Evolutionary conservation across 176 grass and related monocot species (phyloP), one percentile per base, ranked within the genome.

Genomic region (Paspalum notatum): DNA sequence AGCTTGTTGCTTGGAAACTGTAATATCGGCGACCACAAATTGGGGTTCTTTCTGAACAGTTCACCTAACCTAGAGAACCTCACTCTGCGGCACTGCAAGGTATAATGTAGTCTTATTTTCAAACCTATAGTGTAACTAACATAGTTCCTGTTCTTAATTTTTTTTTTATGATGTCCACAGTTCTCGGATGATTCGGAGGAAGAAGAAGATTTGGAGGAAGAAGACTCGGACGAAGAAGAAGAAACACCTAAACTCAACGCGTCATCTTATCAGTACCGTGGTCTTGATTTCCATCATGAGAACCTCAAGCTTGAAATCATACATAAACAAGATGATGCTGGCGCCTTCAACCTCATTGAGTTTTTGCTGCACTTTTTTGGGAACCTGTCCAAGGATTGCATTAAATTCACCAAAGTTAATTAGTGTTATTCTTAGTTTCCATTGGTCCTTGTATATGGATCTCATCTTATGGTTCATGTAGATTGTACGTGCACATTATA

Each of bases 221-320:
- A n/a, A n/a, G 32, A 3, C 3, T 32, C 32, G 32, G 32, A 32
- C 2, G 15, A 50, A 71, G 27, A 32, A 71, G 25, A 37, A 51
- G 51, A 4, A 7, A 18, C 3, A 0, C 4, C 13, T 8, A 5
- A 32, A 51, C 8, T 1, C 68, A 18, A 18, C 43, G 5, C 50
- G 22, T 16, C 46, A 47, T 71, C 68, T 69, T 48, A 45, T 4
- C 0, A 50, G 12, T 24, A 6, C 7, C 24, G 6, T 27, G 21
- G 44, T 24, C 12, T 71, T 22, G 68, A 71, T 71, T 8, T 71
- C 12, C 14, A 2, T 1, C 50, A 24, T 48, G 22, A 32, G 45
- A 71, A 71, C 14, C 45, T 71, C 13, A 51, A 71, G 68, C 1
- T 71, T 50, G 68, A 71, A 50, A 32, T 71, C 68, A 69, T 69